phyloP scores from a whole-genome alignment of 177 flowering plant species.

The Vitis hybrid region DNA sequence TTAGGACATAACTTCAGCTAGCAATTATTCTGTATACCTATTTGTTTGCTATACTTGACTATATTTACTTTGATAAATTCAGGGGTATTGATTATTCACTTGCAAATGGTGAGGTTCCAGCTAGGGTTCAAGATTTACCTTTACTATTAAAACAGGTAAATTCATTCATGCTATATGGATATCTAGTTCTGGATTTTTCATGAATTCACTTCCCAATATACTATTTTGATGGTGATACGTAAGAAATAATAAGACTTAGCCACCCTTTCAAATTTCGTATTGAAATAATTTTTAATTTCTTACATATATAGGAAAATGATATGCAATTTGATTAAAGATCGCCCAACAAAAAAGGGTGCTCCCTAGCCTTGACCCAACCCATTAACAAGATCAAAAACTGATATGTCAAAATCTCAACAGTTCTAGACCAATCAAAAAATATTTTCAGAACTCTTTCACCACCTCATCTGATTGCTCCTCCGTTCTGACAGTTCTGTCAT shows the following conservation, averaged over 20 bases:
- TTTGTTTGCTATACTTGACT: conserved; percentile 5
- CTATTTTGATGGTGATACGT: neutral
- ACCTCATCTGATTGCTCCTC: no score
- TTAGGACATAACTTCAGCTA: neutral
- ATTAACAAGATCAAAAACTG: no score
- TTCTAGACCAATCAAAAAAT: no score
- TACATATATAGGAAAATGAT: no score
- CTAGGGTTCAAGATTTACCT: conserved; percentile 35
- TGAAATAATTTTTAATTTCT: no score
- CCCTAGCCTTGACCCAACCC: no score
- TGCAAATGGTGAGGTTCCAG: conserved; percentile 47
- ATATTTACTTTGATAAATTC: conserved; percentile 21
- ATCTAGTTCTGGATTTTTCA: neutral
- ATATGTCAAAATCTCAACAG: no score
- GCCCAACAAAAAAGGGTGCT: no score
- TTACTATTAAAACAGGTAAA: conserved; percentile 49
- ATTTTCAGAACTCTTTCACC: no score
- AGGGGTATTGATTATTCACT: conserved; percentile 68
- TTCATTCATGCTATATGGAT: neutral
- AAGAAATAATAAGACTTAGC: no score
- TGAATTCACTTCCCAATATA: neutral
- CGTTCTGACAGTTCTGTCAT: neutral
- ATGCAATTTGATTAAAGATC: no score
- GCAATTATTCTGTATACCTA: neutral
- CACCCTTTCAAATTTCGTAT: no score